Base-by-base conservation (phyloP, 1,139 yeast species). In the Taiozyma sp. region DNA sequence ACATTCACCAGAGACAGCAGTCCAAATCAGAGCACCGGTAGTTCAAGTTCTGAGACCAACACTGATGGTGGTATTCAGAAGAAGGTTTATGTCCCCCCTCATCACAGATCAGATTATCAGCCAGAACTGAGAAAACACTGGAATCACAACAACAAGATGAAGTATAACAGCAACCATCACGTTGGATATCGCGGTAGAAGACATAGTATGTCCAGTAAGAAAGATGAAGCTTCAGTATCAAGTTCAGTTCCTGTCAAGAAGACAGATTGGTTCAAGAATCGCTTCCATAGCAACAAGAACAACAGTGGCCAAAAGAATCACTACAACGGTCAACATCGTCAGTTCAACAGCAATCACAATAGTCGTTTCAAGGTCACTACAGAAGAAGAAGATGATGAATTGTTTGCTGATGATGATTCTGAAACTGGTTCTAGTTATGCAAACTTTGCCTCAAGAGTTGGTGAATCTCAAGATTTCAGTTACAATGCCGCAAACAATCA, bases 81-180 rank as follows among this genome's bases (percentile, higher is more conserved):
- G 48, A 66, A 61, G 32, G 69, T 69, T 45, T 76, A 76, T 55
- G 68, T 76, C 16, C 80, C 79, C 32, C 81, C 81, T 13, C 80
- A 76, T 54, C 79, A 75, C 51, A 68, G 81, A 57, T 68, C 54
- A 22, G 57, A 53, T 34, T 59, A 50, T 46, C 58, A 55, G 42
- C 47, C 56, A 3, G 44, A 44, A 12, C 41, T 45, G 47, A 53
- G 51, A 45, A 48, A 54, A 9, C 41, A 16, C 8, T 58, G 64
- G 62, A 58, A 53, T 27, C 48, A 59, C 19, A 40, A 40, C 13
- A 40, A 40, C 29, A 40, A 23, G 29, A 24, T 24, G 29, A 44
- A 57, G 24, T 51, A 48, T 12, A 52, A 53, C 23, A 48, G 30
- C 22, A 34, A 41, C 29, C 38, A 48, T 39, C 42, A 52, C 30